Base-by-base conservation (phyloP, 2,329 filamentous ascomycete genomes). In the Colletotrichum agaves region DNA sequence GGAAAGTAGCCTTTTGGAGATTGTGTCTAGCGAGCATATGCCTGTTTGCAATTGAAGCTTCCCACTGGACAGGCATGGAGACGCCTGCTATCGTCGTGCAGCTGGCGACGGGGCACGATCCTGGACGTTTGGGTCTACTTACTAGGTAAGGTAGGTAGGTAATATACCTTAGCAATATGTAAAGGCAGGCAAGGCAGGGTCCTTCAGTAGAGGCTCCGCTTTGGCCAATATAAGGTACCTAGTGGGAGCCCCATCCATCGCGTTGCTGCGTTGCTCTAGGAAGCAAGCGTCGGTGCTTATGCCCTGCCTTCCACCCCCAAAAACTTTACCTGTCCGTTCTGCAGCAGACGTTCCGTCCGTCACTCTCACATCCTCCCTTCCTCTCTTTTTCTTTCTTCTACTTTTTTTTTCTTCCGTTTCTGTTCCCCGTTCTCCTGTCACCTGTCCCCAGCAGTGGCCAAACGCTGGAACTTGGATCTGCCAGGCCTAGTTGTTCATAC, bases 281-380 rank as follows among this genome's bases (percentile, higher is more conserved):
- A 27, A 8, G 27, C 27, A 27, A 27, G 41, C 17, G 41, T 44
- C 12, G 4, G 15, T 44, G 41, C 41, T n/a, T 8, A 3, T 44
- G 41, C 41, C 15, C 52, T 63, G 50, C 39, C 52, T 47, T 52
- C 37, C 47, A 53, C 61, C 50, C 63, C 60, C 23, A 59, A 63
- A 58, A 52, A 49, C 19, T 49, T 27, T 62, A 37, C 13, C n/a
- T 46, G 17, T 46, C 27, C 12, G 35, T 39, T 61, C 60, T 67
- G 64, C 64, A 67, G 49, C 53, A 53, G 31, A 41, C 33, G 59
- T 46, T 23, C 49, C 59, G 35, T 58, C 44, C 46, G 17, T 56
- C 47, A 35, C 46, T 50, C 61, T 37, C 27, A 50, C 44, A 23
- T 50, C 57, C 33, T 63, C 59, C 31, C 57, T 53, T 13, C 31